These are phyloP conservation scores for Allomyces macrogynus DNA, from an alignment of 192 early-diverging fungal genomes.

Conservation along the genomic window DNA sequence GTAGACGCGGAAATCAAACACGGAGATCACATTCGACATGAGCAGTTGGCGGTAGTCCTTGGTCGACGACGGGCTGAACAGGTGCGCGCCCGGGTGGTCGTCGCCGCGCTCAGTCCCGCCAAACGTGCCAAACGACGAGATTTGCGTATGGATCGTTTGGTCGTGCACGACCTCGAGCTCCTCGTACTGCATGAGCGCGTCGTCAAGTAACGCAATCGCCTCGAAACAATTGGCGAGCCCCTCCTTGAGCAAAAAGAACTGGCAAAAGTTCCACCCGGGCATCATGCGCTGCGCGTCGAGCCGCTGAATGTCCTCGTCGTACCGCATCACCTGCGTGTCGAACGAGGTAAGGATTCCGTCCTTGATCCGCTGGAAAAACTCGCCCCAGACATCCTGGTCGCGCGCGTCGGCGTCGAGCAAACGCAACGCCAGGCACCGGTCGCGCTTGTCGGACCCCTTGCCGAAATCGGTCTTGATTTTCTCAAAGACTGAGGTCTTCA, in stretches of 20 bases:
- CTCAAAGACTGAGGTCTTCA: constrained; percentile 58
- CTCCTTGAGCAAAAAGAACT: constrained; percentile 91
- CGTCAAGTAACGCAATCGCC: constrained; percentile 65
- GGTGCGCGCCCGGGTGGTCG: constrained; percentile 64
- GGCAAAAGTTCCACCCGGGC: constrained; percentile 99
- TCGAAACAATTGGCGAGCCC: constrained; percentile 67
- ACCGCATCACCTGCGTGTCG: constrained; percentile 53
- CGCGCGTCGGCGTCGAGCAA: constrained; percentile 22
- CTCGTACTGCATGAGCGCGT: constrained; percentile 85
- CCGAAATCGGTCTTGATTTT: constrained; percentile 73
- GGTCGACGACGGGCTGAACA: constrained; percentile 17
- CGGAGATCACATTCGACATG: constrained; percentile 67
- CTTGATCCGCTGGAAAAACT: constrained; percentile 48
- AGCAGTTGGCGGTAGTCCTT: constrained; percentile 79
- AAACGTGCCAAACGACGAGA: constrained; percentile 87
- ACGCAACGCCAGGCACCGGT: neutral
- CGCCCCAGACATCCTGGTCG: constrained; percentile 44
- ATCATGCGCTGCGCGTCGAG: constrained; percentile 79
- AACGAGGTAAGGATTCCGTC: constrained; percentile 53
- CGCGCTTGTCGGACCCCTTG: constrained; percentile 4
- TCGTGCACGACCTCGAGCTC: constrained; percentile 90
- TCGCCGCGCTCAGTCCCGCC: constrained; percentile 67
- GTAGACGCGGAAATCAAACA: constrained; percentile 95
- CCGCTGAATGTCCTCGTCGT: constrained; percentile 65
- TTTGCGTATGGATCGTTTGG: constrained; percentile 50